Percentiles rank a stretch among this genome's conserved stretches.
These are phyloP conservation scores for Verticillium isaacii DNA, from an alignment of 2,329 filamentous ascomycete genomes.

Conservation along the genomic window DNA sequence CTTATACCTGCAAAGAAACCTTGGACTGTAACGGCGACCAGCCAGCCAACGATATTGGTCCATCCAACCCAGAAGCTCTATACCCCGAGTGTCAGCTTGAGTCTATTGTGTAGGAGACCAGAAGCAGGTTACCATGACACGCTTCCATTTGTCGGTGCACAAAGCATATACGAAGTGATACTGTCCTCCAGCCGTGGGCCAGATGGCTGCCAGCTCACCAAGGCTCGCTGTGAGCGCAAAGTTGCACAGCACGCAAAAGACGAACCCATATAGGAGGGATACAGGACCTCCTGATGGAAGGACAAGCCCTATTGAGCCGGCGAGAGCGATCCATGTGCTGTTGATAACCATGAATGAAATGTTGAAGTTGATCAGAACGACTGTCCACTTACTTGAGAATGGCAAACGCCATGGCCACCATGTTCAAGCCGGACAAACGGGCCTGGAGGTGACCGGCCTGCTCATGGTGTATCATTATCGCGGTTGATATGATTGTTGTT, in stretches of 20 bases:
- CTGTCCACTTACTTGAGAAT: conserved; percentile 30
- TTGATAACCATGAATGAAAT: no score
- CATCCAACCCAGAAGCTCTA: conserved; percentile 39
- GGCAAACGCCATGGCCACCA: conserved; percentile 38
- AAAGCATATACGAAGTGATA: conserved; percentile 39
- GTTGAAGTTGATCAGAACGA: not conserved
- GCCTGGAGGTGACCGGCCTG: conserved; percentile 26
- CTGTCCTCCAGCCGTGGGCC: conserved; percentile 41
- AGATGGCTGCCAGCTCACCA: conserved; percentile 37
- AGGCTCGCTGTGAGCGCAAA: conserved; percentile 35
- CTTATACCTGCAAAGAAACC: conserved; percentile 34
- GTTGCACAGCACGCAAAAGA: conserved; percentile 40
- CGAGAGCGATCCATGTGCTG: conserved; percentile 34
- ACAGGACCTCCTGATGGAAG: conserved; percentile 36
- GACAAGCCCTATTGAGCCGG: conserved; percentile 35
- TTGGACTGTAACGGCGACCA: conserved; percentile 36
- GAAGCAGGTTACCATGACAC: conserved; percentile 21
- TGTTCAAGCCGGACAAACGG: conserved; percentile 32
- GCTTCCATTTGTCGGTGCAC: conserved; percentile 31
- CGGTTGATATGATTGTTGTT: not conserved
- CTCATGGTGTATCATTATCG: not conserved
- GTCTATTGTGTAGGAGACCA: rapidly evolving
- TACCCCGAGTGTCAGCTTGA: not conserved
- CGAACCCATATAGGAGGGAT: conserved; percentile 37
- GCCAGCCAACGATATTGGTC: conserved; percentile 41